Evolutionary conservation across 2,329 filamentous ascomycete species (phyloP).

Genomic region (Pseudogymnoascus sp.): DNA sequence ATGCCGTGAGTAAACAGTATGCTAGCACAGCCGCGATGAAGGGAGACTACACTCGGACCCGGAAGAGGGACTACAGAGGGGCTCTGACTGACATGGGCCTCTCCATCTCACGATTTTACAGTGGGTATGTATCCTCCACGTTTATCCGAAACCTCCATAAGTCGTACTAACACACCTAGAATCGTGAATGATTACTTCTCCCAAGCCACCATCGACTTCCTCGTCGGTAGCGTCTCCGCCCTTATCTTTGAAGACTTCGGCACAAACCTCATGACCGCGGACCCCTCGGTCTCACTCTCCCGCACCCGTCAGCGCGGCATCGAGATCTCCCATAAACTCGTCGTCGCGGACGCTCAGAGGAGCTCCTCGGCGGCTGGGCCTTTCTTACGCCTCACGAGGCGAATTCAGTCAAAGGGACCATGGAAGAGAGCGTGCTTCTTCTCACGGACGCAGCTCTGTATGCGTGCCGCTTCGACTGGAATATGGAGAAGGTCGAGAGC

Average conservation of each 20-base stretch:
- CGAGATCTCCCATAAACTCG: slow-evolving; percentile 79
- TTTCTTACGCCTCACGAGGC: slow-evolving; percentile 68
- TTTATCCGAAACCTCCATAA: neutral
- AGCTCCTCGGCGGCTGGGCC: slow-evolving; percentile 85
- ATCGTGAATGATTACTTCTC: slow-evolving; percentile 98
- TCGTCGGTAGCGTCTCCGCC: slow-evolving; percentile 80
- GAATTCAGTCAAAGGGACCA: slow-evolving; percentile 63
- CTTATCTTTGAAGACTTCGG: slow-evolving; percentile 92
- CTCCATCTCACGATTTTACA: slow-evolving; percentile 71
- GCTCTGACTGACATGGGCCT: slow-evolving; percentile 87
- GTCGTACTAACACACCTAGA: slow-evolving; percentile 41
- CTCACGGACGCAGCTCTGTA: slow-evolving; percentile 82
- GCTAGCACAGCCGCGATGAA: slow-evolving; percentile 93
- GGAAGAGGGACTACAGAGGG: slow-evolving; percentile 83
- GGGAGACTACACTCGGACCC: slow-evolving; percentile 88
- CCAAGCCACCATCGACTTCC: slow-evolving; percentile 89
- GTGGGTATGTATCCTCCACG: slow-evolving; percentile 45
- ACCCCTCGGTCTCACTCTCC: slow-evolving; percentile 80
- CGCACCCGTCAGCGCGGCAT: slow-evolving; percentile 85
- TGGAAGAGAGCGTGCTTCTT: slow-evolving; percentile 83
- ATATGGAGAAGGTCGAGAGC: slow-evolving; percentile 84
- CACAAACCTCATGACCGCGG: slow-evolving; percentile 83
- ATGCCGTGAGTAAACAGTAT: slow-evolving; percentile 92
- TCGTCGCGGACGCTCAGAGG: slow-evolving; percentile 76
- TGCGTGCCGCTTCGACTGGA: slow-evolving; percentile 89